Evolutionary conservation across 2,329 filamentous ascomycete species (phyloP), one percentile per base, ranked within the genome.

Genomic region (Claviceps sorghi): DNA sequence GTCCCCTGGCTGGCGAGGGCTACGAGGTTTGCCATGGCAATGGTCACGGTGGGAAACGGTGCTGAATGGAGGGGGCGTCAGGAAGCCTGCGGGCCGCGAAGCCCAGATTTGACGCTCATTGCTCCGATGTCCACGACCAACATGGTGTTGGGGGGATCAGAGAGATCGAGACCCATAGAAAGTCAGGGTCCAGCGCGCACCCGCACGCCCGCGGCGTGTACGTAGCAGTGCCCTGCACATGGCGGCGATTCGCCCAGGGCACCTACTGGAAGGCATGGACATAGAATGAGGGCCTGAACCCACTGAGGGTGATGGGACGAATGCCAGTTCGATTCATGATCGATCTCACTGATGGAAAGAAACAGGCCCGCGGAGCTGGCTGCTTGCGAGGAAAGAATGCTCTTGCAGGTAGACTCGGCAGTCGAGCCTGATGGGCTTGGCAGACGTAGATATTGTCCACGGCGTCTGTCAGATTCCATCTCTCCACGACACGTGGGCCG

Each of bases 101-200:
- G 55, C 55, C n/a, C 48, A 63, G 62, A 66, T 67, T 54, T 51
- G 49, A 52, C 57, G 52, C 63, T 60, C 56, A 65, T 65, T 66
- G 64, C 61, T 57, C 59, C 66, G 65, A 68, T 68, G 59, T 56
- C 57, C 58, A 65, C 51, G 57, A 47, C 54, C 45, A 32, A 56
- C 57, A 59, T 58, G 59, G 58, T 55, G 54, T 47, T 51, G 30
- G 53, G 36, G 54, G 46, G 61, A 65, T 64, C 64, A 62, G 58
- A 62, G 57, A 52, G 59, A 65, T 64, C 60, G 60, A 29, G 50
- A 52, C 57, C 55, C 54, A 49, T n/a, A 32, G 19, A 52, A 55
- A 57, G 56, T 58, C 61, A 64, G 61, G 62, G 59, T 56, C 57
- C 57, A 52, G 26, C 19, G 13, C n/a, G 9, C 29, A 13, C 7